Evolutionary conservation across 441 rosid genomes (phyloP).

Genomic region (Populus hybrid): DNA sequence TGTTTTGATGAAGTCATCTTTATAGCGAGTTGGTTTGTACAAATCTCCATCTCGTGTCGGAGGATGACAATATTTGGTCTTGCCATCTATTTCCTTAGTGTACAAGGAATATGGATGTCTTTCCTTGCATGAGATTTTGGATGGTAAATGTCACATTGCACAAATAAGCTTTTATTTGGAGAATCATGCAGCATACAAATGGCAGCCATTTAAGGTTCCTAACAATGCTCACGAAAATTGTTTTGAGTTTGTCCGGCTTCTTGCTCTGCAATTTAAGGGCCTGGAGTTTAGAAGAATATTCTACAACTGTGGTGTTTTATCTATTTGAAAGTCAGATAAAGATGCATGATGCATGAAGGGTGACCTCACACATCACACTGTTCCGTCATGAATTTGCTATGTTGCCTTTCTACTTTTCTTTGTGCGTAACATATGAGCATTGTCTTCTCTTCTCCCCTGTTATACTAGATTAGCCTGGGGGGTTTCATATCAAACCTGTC

Average conservation of each 20-base stretch:
- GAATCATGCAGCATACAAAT: not conserved
- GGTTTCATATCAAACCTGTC: no score
- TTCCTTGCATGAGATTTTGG: conserved; percentile 18
- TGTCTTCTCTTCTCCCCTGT: no score
- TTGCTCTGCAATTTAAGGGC: conserved; percentile 9
- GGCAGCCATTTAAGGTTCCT: not conserved
- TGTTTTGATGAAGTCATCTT: conserved; percentile 29
- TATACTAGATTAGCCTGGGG: no score
- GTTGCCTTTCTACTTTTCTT: no score
- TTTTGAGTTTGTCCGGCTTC: conserved; percentile 39
- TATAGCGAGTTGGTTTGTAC: conserved; percentile 32
- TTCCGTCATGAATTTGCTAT: no score
- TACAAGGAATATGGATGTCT: conserved; percentile 4
- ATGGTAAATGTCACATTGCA: conserved; percentile 24
- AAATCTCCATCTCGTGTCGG: conserved; percentile 31
- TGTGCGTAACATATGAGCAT: no score
- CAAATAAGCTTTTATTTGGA: not conserved
- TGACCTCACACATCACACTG: no score
- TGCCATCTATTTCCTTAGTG: conserved; percentile 14
- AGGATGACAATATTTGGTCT: conserved; percentile 29
- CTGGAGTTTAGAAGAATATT: not conserved
- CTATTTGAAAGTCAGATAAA: not conserved
- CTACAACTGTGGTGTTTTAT: not conserved
- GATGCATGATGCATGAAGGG: no score
- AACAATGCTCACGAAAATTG: conserved; percentile 16